Evolutionary conservation across 768 basidiomycete species (phyloP), one percentile per base, ranked within the genome.

Genomic region (Mycena albidolilacea): DNA sequence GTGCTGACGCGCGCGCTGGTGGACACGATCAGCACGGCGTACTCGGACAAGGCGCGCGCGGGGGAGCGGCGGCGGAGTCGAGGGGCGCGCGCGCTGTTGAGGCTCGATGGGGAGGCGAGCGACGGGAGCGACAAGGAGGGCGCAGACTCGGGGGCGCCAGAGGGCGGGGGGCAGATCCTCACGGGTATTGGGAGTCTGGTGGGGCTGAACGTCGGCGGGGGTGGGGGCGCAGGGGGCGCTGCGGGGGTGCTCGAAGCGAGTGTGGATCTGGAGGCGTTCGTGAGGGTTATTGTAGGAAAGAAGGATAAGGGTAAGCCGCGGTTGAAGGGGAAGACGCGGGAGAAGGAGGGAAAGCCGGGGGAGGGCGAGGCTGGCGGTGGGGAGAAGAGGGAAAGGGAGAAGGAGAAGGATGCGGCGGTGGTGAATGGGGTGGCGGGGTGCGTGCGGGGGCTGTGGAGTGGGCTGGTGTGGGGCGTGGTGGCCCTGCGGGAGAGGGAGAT

Each of bases 21-120:
- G 19, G 84, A 89, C 46, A 69, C 81, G 35, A 88, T 93, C 63
- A 78, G 83, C 52, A 62, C 81, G 0, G 84, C 88, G 7, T 90
- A 91, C 78, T 88, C 89, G 41, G 83, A 82, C 72, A 87, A 85
- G 70, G 77, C 80, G 44, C 83, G 85, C 58, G 80, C 82, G 64
- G 81, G 86, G 23, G 91, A 92, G 70, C 84, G 87, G 12, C 89
- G 91, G 65, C 90, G 89, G 67, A 90, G 92, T 17, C 89, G 91
- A 59, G 87, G 90, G 17, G 90, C 88, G 52, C 83, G 93, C 48
- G 85, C 91, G 73, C 88, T 68, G 75, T 71, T 61, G 76, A 55
- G 67, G 54, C 68, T 78, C 35, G 79, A 80, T 39, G 81, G 79
- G 1, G 80, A 79, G 5, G 81, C 72, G 52, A 81, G 81, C 50